phyloP scores from a whole-genome alignment of 495 filamentous ascomycete species.

The Echria macrotheca region DNA sequence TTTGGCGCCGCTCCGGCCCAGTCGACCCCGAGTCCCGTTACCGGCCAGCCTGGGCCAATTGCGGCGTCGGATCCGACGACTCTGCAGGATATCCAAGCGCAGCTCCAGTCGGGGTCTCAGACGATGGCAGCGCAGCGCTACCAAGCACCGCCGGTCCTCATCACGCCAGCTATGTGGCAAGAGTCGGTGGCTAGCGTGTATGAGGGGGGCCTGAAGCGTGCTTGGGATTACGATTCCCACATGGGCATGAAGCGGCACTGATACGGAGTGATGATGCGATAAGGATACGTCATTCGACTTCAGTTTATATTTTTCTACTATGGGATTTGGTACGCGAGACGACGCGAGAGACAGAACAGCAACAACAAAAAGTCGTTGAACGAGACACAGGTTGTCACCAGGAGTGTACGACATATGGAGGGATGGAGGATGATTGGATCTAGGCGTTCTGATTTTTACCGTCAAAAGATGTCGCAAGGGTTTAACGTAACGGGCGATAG shows the following conservation, averaged over 20 bases:
- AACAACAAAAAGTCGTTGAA: too few relatives aligned
- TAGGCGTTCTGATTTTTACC: too few relatives aligned
- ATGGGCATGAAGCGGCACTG: constrained; percentile 25
- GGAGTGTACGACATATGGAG: too few relatives aligned
- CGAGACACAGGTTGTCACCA: too few relatives aligned
- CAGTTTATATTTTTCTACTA: too few relatives aligned
- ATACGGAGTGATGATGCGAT: too few relatives aligned
- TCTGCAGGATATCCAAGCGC: constrained; percentile 44
- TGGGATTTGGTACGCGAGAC: too few relatives aligned
- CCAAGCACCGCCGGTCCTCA: constrained; percentile 55
- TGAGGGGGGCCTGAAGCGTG: constrained; percentile 69
- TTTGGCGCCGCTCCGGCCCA: constrained; percentile 64
- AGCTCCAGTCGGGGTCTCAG: constrained; percentile 50
- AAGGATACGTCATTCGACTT: too few relatives aligned
- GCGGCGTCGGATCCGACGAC: constrained; percentile 47
- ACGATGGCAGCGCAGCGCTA: constrained; percentile 52
- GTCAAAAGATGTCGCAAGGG: too few relatives aligned
- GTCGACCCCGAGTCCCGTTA: constrained; percentile 33
- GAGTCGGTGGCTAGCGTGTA: constrained; percentile 88
- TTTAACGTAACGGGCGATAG: too few relatives aligned
- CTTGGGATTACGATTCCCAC: constrained; percentile 56
- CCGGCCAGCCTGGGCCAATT: constrained; percentile 38
- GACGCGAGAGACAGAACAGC: too few relatives aligned
- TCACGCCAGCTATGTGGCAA: constrained; percentile 95
- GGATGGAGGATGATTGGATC: too few relatives aligned